These are phyloP conservation scores for Moesziomyces globuligerus DNA, from an alignment of 1,284 basidiomycete genomes.

Conservation along the genomic window DNA sequence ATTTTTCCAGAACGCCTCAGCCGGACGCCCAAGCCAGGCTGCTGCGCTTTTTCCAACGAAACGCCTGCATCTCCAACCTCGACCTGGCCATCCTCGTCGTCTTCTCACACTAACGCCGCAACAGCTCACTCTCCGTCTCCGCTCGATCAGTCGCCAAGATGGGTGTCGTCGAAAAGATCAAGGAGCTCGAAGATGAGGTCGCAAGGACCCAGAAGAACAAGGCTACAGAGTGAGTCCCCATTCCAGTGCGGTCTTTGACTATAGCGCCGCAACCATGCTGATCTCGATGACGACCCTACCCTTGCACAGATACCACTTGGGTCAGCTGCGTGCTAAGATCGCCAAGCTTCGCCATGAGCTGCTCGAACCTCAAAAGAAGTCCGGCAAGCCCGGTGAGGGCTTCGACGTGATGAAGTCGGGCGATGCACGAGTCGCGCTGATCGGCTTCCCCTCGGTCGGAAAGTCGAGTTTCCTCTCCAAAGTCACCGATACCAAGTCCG, in stretches of 20 bases:
- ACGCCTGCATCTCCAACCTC: no score
- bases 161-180: constrained; percentile 74
- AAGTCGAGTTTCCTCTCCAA: constrained; percentile 91
- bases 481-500: constrained; percentile 87
- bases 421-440: constrained; percentile 78
- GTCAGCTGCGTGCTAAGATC: constrained; percentile 61
- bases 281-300: neutral
- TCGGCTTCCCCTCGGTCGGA: constrained; percentile 81
- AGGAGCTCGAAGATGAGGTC: constrained; percentile 98
- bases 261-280: neutral
- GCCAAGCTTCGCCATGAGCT: constrained; percentile 64
- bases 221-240: constrained; percentile 56
- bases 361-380: constrained; percentile 60
- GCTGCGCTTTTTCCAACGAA: no score
- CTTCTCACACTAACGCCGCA: neutral
- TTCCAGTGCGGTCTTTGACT: neutral
- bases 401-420: constrained; percentile 65
- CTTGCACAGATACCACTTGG: constrained; percentile 55
- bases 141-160: constrained; percentile 28
- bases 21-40: no score
- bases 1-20: no score
- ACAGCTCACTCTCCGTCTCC: neutral
- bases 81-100: neutral
- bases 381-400: constrained; percentile 58
- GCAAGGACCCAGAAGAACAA: constrained; percentile 72